Evolutionary conservation across 768 basidiomycete species (phyloP).

Genomic region (Naganishia vishniacii): DNA sequence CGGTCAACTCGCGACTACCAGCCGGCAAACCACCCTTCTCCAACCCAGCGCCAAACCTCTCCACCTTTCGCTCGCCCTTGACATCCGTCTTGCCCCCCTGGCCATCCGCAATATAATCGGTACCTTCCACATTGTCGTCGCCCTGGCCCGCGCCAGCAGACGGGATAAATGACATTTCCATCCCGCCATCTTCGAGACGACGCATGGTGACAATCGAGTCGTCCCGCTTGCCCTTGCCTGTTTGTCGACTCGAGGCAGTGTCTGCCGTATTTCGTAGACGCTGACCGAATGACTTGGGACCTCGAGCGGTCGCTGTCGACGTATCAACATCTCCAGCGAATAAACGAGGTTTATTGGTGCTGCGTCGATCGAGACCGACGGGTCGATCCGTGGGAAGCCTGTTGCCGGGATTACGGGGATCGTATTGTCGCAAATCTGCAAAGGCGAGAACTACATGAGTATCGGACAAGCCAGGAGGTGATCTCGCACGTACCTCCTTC

Average conservation of each 20-base stretch:
- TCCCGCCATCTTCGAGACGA: constrained; percentile 56
- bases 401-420: constrained; percentile 35
- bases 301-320: constrained; percentile 15
- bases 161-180: constrained; percentile 82
- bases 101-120: constrained; percentile 31
- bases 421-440: constrained; percentile 41
- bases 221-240: constrained; percentile 21
- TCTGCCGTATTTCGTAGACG: constrained; percentile 25
- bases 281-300: constrained; percentile 41
- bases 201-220: constrained; percentile 39
- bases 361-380: not conserved
- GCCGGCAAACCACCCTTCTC: constrained; percentile 63
- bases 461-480: too few species aligned
- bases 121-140: constrained; percentile 36
- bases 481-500: constrained; percentile 25
- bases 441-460: too few species aligned
- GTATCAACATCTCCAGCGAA: constrained; percentile 27
- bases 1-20: constrained; percentile 49
- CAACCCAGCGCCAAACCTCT: constrained; percentile 80
- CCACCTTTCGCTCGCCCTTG: constrained; percentile 51
- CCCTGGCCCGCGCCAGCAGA: constrained; percentile 46
- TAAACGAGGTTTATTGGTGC: constrained; percentile 25
- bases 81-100: constrained; percentile 42
- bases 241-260: not conserved
- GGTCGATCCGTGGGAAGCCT: constrained; percentile 15